Percentiles rank a stretch among this genome's conserved stretches.
Conservation (phyloP, 179 eudicot genomes). For the Nepenthes alata region DNA sequence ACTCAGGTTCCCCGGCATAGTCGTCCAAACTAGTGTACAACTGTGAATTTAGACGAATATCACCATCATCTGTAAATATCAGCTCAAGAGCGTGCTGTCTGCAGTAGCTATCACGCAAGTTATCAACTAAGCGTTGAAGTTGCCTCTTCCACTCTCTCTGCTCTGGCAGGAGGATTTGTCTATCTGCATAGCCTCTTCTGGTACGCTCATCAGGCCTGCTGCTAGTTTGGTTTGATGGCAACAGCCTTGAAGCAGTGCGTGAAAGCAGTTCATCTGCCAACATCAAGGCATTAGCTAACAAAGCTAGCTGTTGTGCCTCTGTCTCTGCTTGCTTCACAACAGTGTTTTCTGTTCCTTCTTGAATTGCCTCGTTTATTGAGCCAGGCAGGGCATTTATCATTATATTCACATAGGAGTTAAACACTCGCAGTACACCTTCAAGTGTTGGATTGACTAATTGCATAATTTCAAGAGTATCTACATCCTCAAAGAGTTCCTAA, state of each 20-base stretch:
- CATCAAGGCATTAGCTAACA: conserved; percentile 61
- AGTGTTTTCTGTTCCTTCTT: conserved; percentile 44
- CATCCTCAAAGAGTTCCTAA: conserved; percentile 72
- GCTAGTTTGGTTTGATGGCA: conserved; percentile 7
- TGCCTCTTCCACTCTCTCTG: conserved; percentile 71
- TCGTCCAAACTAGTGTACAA: conserved; percentile 60
- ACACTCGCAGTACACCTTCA: conserved; percentile 59
- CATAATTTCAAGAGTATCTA: conserved; percentile 54
- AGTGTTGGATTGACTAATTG: conserved; percentile 43
- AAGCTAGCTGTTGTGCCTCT: conserved; percentile 60
- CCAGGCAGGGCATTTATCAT: conserved; percentile 63
- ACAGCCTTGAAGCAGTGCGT: conserved; percentile 52
- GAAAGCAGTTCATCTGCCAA: conserved; percentile 79
- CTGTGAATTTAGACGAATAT: conserved; percentile 46
- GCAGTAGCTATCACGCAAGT: conserved; percentile 74
- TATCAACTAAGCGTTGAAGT: conserved; percentile 63
- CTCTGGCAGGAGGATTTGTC: conserved; percentile 44
- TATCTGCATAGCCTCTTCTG: conserved; percentile 32
- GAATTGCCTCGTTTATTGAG: conserved; percentile 49
- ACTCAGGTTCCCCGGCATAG: conserved; percentile 56
- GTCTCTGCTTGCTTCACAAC: conserved; percentile 68
- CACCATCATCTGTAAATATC: conserved; percentile 78
- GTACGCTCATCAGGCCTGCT: conserved; percentile 30
- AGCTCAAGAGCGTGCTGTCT: conserved; percentile 85
- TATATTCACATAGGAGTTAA: conserved; percentile 54